phyloP scores from a whole-genome alignment of 352 stramenopile species.

The Phytopythium aichiense region DNA sequence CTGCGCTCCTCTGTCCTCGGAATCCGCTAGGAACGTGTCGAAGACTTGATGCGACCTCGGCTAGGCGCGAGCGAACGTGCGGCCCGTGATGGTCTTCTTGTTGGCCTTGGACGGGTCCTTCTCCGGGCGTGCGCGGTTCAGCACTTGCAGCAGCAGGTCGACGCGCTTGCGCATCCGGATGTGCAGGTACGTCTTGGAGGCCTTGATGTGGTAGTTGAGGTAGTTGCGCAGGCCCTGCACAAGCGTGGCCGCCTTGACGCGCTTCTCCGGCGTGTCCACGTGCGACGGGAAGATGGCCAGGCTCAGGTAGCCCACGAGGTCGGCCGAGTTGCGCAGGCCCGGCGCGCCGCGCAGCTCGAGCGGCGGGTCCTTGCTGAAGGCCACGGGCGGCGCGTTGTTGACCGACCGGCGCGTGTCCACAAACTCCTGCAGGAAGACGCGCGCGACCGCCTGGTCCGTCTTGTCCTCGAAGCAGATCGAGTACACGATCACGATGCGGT shows the following conservation, averaged over 20 bases:
- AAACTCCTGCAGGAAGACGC: conserved; percentile 93
- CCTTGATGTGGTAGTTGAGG: conserved; percentile 96
- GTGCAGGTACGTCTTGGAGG: conserved; percentile 94
- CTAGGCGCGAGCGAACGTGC: conserved; percentile 85
- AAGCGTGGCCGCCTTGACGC: conserved; percentile 84
- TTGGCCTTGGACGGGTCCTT: conserved; percentile 84
- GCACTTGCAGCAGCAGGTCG: conserved; percentile 88
- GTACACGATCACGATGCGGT: conserved; percentile 92
- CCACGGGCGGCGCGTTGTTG: conserved; percentile 91
- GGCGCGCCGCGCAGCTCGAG: conserved; percentile 76
- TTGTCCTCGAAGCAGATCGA: conserved; percentile 92
- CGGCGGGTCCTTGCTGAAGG: conserved; percentile 89
- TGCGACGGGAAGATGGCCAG: conserved; percentile 88
- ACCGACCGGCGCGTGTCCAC: conserved; percentile 90
- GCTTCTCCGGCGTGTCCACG: conserved; percentile 85
- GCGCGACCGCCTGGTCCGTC: conserved; percentile 88
- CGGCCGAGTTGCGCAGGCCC: conserved; percentile 46
- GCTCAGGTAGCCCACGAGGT: conserved; percentile 90
- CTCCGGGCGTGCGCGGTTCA: conserved; percentile 89
- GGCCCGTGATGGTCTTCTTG: conserved; percentile 92
- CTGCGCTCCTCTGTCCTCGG: not conserved
- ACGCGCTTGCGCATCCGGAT: conserved; percentile 95
- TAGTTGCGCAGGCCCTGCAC: conserved; percentile 91
- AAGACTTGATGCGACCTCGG: not conserved
- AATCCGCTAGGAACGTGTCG: not conserved